Percentiles rank a stretch among this genome's conserved stretches.
Conservation (phyloP, 2,329 filamentous ascomycete species). For the Penicillium sp. region DNA sequence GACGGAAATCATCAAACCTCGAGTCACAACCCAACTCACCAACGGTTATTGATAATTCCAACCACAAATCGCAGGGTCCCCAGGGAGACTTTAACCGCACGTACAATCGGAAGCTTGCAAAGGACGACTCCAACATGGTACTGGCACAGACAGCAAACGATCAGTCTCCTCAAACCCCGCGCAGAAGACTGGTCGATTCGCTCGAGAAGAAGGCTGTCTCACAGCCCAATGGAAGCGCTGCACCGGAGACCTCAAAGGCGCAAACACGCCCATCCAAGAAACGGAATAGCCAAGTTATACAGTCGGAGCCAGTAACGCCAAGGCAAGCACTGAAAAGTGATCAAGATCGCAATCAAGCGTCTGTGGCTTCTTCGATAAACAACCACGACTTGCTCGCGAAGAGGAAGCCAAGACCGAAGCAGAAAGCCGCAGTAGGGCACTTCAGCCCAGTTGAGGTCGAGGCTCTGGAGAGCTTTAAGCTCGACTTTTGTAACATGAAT, state of each 20-base stretch:
- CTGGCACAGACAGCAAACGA: not conserved
- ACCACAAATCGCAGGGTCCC: not conserved
- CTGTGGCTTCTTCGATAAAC: not conserved
- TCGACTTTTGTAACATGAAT: slow-evolving; percentile 40
- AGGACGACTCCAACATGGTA: not conserved
- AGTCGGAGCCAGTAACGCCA: not conserved
- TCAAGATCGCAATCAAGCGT: not conserved
- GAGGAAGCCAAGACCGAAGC: slow-evolving; percentile 14
- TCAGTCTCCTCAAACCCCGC: slow-evolving; percentile 26
- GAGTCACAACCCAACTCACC: not conserved
- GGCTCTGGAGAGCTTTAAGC: slow-evolving; percentile 38
- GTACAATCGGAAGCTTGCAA: not conserved
- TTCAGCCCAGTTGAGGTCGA: slow-evolving; percentile 38
- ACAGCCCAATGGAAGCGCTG: slow-evolving; percentile 10
- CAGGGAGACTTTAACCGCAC: not conserved
- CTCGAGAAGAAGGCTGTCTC: slow-evolving; percentile 21
- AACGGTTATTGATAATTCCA: not conserved
- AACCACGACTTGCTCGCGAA: not conserved
- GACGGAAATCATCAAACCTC: slow-evolving; percentile 19
- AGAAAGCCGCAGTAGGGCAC: slow-evolving; percentile 32
- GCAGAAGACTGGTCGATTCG: slow-evolving; percentile 31
- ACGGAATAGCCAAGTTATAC: not conserved
- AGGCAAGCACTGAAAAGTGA: not conserved
- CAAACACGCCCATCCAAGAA: not conserved
- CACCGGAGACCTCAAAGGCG: slow-evolving; percentile 3